These are phyloP conservation scores for Chaetomium sp. DNA, from an alignment of 2,329 filamentous ascomycete species.

Conservation along the genomic window DNA sequence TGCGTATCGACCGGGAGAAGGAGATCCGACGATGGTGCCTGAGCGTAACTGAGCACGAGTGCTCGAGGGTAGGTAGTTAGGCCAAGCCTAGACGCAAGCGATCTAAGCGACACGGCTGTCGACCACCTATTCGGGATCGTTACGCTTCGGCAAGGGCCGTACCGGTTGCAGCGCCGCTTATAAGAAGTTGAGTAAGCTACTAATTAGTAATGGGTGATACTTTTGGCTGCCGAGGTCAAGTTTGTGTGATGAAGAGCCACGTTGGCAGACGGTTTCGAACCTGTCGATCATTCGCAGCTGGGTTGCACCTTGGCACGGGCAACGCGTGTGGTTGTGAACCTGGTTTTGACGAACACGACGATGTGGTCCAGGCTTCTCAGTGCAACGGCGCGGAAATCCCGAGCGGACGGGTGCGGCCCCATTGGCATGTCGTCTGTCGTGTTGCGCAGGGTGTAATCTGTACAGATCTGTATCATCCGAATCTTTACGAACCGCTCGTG, in stretches of 20 bases:
- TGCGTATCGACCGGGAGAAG: background rate
- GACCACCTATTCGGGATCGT: background rate
- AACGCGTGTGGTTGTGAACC: slow-evolving; percentile 6
- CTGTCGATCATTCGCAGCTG: slow-evolving; percentile 7
- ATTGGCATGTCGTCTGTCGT: background rate
- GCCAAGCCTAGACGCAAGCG: background rate
- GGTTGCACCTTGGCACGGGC: slow-evolving; percentile 2
- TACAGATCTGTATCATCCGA: slow-evolving; percentile 3
- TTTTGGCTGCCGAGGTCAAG: background rate
- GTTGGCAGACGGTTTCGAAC: slow-evolving; percentile 2
- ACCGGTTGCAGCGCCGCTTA: background rate
- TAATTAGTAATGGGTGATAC: background rate
- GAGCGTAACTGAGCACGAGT: background rate
- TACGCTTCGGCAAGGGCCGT: slow-evolving; percentile 1
- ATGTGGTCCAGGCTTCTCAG: background rate
- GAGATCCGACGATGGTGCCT: background rate
- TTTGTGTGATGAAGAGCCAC: background rate
- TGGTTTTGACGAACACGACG: background rate
- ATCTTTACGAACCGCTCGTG: background rate
- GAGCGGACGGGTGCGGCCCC: background rate
- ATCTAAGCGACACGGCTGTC: background rate
- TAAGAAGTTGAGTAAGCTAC: background rate
- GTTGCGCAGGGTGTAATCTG: background rate
- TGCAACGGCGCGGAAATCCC: background rate
- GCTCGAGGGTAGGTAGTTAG: background rate